Conservation (phyloP, 2,329 filamentous ascomycete species). For the Cephalotrichum gorgonifer region DNA sequence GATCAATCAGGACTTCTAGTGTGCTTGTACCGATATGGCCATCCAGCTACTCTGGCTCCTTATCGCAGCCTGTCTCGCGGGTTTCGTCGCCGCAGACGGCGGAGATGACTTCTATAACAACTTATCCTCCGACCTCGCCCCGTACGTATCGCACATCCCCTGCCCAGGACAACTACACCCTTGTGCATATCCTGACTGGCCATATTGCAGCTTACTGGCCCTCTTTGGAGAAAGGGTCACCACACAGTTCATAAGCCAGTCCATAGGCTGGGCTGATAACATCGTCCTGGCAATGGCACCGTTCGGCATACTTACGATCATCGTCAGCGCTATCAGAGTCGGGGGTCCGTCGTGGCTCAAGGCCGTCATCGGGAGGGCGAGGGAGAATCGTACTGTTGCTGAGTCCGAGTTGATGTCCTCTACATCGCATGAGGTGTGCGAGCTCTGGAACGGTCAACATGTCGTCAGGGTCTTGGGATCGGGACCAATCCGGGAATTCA, state of each 20-base stretch:
- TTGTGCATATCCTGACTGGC: neutral
- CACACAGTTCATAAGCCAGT: slow-evolving; percentile 35
- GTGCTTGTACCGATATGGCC: too few species aligned
- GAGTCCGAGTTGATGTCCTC: slow-evolving; percentile 29
- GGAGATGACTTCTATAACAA: slow-evolving; percentile 14
- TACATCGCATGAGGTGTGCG: slow-evolving; percentile 27
- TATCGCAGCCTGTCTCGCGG: neutral
- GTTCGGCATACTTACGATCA: slow-evolving; percentile 26
- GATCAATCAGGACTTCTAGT: too few species aligned
- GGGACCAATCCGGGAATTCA: slow-evolving; percentile 20
- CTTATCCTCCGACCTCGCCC: slow-evolving; percentile 9
- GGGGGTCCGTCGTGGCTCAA: slow-evolving; percentile 18
- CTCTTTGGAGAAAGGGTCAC: slow-evolving; percentile 34
- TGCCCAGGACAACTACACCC: too few species aligned
- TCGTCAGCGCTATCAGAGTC: slow-evolving; percentile 20
- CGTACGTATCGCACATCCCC: slow-evolving; percentile 1
- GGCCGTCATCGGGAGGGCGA: slow-evolving; percentile 26
- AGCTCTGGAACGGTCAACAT: slow-evolving; percentile 21
- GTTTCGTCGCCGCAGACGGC: slow-evolving; percentile 5
- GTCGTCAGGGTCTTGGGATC: slow-evolving; percentile 22
- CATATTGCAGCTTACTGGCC: slow-evolving; percentile 7
- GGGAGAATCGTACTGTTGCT: slow-evolving; percentile 19
- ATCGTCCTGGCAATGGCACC: slow-evolving; percentile 23
- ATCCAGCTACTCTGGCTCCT: neutral
- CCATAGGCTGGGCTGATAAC: slow-evolving; percentile 6